These are phyloP conservation scores for Lophium mytilinum DNA, from an alignment of 495 filamentous ascomycete genomes.

Conservation along the genomic window DNA sequence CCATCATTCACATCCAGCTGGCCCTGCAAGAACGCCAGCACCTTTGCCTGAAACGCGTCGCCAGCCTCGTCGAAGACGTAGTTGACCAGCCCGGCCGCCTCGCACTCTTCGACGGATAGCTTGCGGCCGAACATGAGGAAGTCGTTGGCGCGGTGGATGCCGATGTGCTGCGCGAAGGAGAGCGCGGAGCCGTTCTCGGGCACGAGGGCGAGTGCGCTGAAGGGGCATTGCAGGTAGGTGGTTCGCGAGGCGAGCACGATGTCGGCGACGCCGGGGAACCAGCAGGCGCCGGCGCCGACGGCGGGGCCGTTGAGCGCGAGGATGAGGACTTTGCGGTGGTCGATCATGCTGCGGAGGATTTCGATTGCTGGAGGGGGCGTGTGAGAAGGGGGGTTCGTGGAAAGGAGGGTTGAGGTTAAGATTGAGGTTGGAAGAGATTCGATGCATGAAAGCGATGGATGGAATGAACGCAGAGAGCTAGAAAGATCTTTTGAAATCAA, in stretches of 20 bases:
- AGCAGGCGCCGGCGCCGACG: conserved; percentile 30
- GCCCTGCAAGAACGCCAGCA: conserved; percentile 24
- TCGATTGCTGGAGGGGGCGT: conserved; percentile 17
- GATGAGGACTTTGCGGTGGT: conserved; percentile 32
- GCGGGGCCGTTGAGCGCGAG: conserved; percentile 32
- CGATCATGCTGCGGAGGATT: conserved; percentile 31
- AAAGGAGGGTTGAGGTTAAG: not conserved
- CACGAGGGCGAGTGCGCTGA: conserved; percentile 29
- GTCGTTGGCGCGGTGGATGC: conserved; percentile 32
- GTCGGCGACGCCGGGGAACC: conserved; percentile 31
- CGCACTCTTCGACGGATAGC: conserved; percentile 22
- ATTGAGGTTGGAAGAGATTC: not conserved
- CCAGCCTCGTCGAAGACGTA: conserved; percentile 18
- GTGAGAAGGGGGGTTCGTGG: not conserved
- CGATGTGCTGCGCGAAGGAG: conserved; percentile 28
- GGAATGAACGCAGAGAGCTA: not conserved
- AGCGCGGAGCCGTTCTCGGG: conserved; percentile 32
- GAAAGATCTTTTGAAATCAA: not conserved
- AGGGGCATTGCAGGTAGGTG: conserved; percentile 30
- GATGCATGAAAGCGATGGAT: not conserved
- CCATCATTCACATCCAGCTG: conserved; percentile 29
- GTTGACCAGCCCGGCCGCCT: conserved; percentile 27
- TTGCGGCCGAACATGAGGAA: conserved; percentile 33
- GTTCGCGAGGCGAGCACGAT: conserved; percentile 26
- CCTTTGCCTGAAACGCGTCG: conserved; percentile 21